Evolutionary conservation across 106 monocot species (phyloP).

Genomic region (Acorus gramineus): DNA sequence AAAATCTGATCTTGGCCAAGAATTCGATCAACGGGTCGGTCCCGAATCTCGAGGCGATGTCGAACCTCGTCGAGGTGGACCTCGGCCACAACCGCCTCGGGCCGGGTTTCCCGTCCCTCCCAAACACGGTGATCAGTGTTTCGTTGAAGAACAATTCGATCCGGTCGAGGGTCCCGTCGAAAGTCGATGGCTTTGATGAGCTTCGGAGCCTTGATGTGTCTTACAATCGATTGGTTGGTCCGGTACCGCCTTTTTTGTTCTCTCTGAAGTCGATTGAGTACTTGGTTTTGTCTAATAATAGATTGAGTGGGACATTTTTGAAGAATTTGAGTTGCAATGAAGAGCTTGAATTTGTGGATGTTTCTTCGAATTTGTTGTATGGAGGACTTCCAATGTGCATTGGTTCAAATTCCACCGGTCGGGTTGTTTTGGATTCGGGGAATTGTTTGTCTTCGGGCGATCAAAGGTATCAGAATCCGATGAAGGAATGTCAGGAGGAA

Average conservation of each 20-base stretch:
- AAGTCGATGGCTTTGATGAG: not conserved
- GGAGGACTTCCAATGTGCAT: slow-evolving; percentile 7
- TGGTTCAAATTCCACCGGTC: not conserved
- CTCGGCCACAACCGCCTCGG: slow-evolving; percentile 4
- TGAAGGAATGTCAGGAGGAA: slow-evolving; percentile 1
- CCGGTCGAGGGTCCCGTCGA: not conserved
- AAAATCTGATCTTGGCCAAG: slow-evolving; percentile 1
- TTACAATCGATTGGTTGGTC: slow-evolving; percentile 1
- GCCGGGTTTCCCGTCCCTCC: slow-evolving; percentile 1
- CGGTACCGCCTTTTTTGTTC: slow-evolving; percentile 6
- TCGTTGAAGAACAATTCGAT: slow-evolving; percentile 5
- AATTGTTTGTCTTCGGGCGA: slow-evolving; percentile 5
- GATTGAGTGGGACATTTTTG: not conserved
- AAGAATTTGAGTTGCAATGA: not conserved
- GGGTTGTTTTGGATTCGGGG: not conserved
- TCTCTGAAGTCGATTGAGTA: not conserved
- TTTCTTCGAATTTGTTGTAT: slow-evolving; percentile 1
- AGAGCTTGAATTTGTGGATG: not conserved
- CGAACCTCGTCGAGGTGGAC: not conserved
- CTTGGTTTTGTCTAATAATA: slow-evolving; percentile 1
- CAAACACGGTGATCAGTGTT: not conserved
- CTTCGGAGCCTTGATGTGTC: slow-evolving; percentile 1
- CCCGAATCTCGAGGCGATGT: not conserved
- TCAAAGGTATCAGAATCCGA: slow-evolving; percentile 1
- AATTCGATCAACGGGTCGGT: slow-evolving; percentile 5